phyloP scores from a whole-genome alignment of 352 stramenopile species.

The Thraustotheca clavata region DNA sequence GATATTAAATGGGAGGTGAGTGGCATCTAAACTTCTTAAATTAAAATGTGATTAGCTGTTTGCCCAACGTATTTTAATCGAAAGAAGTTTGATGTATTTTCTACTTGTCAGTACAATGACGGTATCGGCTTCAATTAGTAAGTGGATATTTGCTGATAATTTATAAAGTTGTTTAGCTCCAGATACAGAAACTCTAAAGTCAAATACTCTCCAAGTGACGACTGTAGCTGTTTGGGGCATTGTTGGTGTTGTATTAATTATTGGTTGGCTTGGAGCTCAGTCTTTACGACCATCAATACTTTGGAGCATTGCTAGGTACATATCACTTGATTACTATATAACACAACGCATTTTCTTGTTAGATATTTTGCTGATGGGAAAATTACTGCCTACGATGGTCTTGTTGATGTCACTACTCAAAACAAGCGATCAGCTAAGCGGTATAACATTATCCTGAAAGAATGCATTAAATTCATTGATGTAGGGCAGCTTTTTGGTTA shows the following conservation, averaged over 20 bases:
- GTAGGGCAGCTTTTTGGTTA: neutral
- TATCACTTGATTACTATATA: neutral
- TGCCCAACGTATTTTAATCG: slow-evolving; percentile 12
- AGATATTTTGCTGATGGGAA: slow-evolving; percentile 4
- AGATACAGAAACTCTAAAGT: too few relatives aligned
- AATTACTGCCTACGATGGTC: neutral
- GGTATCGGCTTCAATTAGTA: neutral
- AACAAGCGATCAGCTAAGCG: neutral
- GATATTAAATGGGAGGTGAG: slow-evolving; percentile 10
- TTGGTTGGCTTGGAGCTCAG: slow-evolving; percentile 6
- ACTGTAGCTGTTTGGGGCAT: neutral
- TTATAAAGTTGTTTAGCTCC: too few relatives aligned
- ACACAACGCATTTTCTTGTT: neutral
- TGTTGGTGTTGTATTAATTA: neutral
- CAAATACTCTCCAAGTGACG: too few relatives aligned
- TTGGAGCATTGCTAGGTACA: slow-evolving; percentile 1
- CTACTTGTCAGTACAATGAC: slow-evolving; percentile 9
- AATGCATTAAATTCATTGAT: neutral
- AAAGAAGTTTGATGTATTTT: slow-evolving; percentile 8
- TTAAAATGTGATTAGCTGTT: neutral
- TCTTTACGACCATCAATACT: neutral
- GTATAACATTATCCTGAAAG: neutral
- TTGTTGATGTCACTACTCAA: neutral
- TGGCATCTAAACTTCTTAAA: neutral
- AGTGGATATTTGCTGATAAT: too few relatives aligned